Percentiles rank a stretch among this genome's conserved stretches.
Conservation (phyloP, 495 filamentous ascomycete genomes). For the Xylaria grammica region DNA sequence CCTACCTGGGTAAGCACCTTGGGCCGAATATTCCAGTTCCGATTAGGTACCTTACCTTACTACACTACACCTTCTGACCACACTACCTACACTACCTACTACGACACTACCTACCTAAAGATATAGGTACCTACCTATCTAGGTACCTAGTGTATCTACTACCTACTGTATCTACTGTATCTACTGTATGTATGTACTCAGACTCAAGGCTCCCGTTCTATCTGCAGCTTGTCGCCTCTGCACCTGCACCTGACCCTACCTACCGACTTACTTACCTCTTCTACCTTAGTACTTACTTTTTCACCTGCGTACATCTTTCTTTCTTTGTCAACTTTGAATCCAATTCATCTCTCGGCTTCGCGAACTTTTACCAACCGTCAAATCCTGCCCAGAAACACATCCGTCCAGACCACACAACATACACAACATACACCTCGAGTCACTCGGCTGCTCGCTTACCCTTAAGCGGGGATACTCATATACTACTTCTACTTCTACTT, state of each 20-base stretch:
- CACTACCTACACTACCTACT: background rate
- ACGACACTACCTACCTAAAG: background rate
- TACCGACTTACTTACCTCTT: background rate
- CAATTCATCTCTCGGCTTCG: constrained; percentile 5
- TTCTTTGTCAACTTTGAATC: constrained; percentile 4
- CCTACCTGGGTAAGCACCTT: no score
- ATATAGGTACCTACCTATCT: background rate
- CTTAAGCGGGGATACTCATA: background rate
- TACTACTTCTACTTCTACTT: background rate
- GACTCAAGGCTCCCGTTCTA: constrained; percentile 8
- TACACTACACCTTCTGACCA: no score
- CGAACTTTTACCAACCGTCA: background rate
- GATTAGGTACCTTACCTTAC: no score
- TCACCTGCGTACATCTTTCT: background rate
- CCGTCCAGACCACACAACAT: background rate
- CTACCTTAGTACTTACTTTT: background rate
- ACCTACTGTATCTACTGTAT: background rate
- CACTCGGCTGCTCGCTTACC: constrained; percentile 1
- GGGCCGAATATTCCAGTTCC: no score
- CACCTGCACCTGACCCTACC: constrained; percentile 17
- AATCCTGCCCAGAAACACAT: background rate
- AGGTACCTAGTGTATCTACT: background rate
- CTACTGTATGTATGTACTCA: background rate
- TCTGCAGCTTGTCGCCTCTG: constrained; percentile 1
- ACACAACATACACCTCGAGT: constrained; percentile 9